Evolutionary conservation across 2,329 filamentous ascomycete species (phyloP).

Genomic region (Colletotrichum gloeosporioides): DNA sequence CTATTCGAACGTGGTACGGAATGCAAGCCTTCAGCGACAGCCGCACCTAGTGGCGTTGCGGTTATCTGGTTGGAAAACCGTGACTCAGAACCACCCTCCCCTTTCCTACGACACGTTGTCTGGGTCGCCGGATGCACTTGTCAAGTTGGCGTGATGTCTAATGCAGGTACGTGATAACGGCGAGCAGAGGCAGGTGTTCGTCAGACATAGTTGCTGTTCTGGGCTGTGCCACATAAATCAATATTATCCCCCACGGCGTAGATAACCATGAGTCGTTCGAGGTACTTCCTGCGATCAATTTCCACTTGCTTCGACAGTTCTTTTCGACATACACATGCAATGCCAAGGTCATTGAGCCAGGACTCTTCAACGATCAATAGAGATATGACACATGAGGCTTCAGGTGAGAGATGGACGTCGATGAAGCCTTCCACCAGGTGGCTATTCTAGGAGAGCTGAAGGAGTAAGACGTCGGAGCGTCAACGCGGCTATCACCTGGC

Average conservation of each 20-base stretch:
- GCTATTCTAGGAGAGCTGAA: constrained; percentile 7
- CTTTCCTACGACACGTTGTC: background rate
- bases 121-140: background rate
- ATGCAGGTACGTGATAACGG: background rate
- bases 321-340: background rate
- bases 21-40: background rate
- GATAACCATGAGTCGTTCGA: background rate
- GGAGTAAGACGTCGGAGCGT: background rate
- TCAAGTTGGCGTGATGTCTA: background rate
- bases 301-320: background rate
- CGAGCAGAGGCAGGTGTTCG: background rate
- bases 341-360: background rate
- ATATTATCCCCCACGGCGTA: background rate
- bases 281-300: background rate
- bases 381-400: background rate
- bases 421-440: background rate
- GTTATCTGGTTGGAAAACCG: background rate
- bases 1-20: background rate
- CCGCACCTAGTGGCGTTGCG: background rate
- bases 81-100: background rate
- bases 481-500: background rate
- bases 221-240: background rate
- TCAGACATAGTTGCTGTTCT: background rate
- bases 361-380: background rate
- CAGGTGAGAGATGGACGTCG: background rate